A percentile compares a stretch with the other conserved stretches of the same genome.
phyloP scores from a whole-genome alignment of 2,329 filamentous ascomycete genomes.

The Colletotrichum nymphaeae region DNA sequence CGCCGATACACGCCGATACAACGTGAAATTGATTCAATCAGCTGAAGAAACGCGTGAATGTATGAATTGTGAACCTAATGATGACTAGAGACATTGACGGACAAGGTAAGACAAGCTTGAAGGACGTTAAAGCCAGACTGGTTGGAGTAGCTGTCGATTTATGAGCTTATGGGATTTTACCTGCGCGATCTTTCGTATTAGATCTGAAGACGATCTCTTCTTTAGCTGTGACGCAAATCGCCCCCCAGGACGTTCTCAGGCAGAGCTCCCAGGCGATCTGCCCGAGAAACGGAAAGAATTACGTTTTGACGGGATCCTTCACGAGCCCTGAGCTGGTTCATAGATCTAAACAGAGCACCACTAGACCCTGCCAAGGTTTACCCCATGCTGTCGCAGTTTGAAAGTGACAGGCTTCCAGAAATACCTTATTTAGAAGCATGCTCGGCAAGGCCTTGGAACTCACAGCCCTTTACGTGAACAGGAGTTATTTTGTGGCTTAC shows the following conservation, averaged over 20 bases:
- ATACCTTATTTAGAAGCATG: constrained; percentile 21
- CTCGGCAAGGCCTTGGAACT: constrained; percentile 32
- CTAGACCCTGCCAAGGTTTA: background rate
- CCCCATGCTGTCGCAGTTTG: background rate
- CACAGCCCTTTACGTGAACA: constrained; percentile 32
- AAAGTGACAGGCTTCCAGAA: background rate
- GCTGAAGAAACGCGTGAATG: too few species aligned
- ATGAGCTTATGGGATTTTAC: constrained; percentile 37
- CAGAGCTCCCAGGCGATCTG: background rate
- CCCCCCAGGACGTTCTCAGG: background rate
- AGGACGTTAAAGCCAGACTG: too few species aligned
- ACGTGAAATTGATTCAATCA: too few species aligned
- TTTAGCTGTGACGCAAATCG: background rate
- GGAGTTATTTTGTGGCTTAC: constrained; percentile 31
- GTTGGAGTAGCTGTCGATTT: background rate
- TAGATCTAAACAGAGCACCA: background rate
- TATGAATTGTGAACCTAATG: too few species aligned
- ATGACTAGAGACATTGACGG: too few species aligned
- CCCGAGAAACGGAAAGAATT: background rate
- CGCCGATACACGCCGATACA: too few species aligned
- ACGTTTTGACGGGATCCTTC: background rate
- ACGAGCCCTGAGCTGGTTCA: background rate
- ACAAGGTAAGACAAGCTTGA: too few species aligned
- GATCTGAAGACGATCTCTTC: background rate
- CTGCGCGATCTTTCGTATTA: constrained; percentile 33